phyloP scores from a whole-genome alignment of 2,329 filamentous ascomycete species.

The Thelonectria discophora region DNA sequence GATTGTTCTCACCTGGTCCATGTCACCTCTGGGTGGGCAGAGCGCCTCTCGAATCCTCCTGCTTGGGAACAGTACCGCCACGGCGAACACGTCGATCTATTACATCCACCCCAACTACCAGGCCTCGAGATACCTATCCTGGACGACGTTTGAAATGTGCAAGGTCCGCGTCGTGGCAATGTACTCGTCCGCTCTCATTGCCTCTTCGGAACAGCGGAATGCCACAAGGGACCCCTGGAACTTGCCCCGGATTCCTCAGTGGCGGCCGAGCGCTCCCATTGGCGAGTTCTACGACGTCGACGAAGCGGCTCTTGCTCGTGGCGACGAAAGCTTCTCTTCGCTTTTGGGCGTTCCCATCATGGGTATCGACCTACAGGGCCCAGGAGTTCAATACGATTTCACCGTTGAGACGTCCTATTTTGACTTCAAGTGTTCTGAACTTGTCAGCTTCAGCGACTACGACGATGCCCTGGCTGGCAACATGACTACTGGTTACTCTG shows the following conservation, averaged over 20 bases:
- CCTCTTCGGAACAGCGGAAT: background rate
- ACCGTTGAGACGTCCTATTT: background rate
- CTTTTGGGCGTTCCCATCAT: slow-evolving; percentile 9
- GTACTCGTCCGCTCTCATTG: background rate
- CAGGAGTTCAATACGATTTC: slow-evolving; percentile 6
- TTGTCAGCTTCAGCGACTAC: background rate
- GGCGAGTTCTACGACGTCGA: background rate
- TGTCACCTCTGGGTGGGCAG: slow-evolving; percentile 26
- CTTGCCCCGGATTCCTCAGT: slow-evolving; percentile 22
- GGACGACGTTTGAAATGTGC: too few species aligned
- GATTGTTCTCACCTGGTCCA: slow-evolving; percentile 11
- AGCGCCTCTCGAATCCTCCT: slow-evolving; percentile 11
- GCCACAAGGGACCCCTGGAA: slow-evolving; percentile 18
- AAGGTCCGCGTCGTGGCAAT: too few species aligned
- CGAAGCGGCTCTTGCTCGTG: background rate
- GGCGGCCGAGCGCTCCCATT: background rate
- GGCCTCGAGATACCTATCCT: background rate
- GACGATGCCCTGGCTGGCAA: too few species aligned
- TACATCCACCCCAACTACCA: slow-evolving; percentile 12
- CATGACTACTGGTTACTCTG: too few species aligned
- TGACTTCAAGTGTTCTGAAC: slow-evolving; percentile 12
- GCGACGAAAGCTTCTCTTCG: slow-evolving; percentile 2
- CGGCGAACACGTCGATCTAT: background rate
- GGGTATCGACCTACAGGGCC: background rate
- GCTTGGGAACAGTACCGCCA: background rate